Evolutionary conservation across 139 green algal genomes (phyloP), one percentile per base, ranked within the genome.

Genomic region (Tetradesmus lagerheimii): DNA sequence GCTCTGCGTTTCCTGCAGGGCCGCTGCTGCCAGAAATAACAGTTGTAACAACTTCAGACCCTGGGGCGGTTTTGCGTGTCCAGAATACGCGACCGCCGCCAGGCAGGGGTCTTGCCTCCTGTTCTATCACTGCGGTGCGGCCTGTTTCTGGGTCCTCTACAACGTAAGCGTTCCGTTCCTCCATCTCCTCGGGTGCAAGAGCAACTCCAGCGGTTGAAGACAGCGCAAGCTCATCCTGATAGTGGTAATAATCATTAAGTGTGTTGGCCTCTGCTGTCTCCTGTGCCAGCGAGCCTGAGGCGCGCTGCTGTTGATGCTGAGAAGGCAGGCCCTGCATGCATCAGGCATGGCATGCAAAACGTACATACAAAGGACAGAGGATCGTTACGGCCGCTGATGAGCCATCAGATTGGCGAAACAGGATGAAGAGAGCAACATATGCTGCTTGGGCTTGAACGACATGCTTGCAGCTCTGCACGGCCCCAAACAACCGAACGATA

Each of bases 121-220:
- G 53, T 39, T 87, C 82, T 5, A 87, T 16, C 27, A 87, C 57
- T 57, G 82, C 37, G 5, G 64, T 38, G 20, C 53, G 35, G 35
- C 82, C 82, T 27, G 80, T 27, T 2, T 39, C 4, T 39, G 71
- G 71, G 71, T 78, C 82, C 57, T 87, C 82, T 4, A 87, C 11
- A 29, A 87, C 18, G 20, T 87, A 87, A 16, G 82, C 23, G 16
- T 29, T 86, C 47, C 45, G 35, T n/a, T 74, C 18, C 41, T 35
- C 16, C 29, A 64, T 4, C 41, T 67, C 41, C 27, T 16, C 45
- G 45, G 45, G 57, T 8, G 57, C 57, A 31, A 71, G 8, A 5
- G 25, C 57, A 71, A 31, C 14, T 71, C 23, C 57, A 71, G 57
- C 1, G 4, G 23, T 71, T 5, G 57, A 71, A n/a, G 12, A 1